Conservation (phyloP, 2,329 filamentous ascomycete genomes). For the Xenosphaeropsis pyriputrescens region DNA sequence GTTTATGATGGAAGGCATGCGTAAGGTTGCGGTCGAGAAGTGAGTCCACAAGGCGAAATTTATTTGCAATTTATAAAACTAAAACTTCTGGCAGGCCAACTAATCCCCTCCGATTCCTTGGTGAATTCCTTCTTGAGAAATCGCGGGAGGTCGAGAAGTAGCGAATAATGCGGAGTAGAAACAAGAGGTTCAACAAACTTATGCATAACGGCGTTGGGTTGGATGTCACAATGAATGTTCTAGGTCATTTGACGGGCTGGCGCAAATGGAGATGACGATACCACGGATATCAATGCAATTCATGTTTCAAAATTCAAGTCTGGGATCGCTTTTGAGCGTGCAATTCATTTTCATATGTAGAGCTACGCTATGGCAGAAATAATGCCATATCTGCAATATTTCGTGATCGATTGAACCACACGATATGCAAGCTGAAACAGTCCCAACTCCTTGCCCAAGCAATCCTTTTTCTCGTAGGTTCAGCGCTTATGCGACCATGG, state of each 20-base stretch:
- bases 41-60: conserved; percentile 24
- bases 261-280: conserved; percentile 1
- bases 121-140: conserved; percentile 55
- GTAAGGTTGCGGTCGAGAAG: conserved; percentile 55
- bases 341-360: no score
- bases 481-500: conserved; percentile 68
- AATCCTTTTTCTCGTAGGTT: conserved; percentile 3
- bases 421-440: conserved; percentile 12
- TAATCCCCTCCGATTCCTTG: conserved; percentile 53
- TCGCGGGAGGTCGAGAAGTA: conserved; percentile 46
- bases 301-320: no score
- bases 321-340: no score
- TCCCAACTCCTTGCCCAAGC: conserved; percentile 15
- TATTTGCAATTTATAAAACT: neutral
- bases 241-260: neutral
- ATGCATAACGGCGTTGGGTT: no score
- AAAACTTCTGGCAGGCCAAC: conserved; percentile 24
- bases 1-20: conserved; percentile 60
- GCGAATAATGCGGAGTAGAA: conserved; percentile 3
- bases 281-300: no score
- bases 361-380: no score
- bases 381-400: no score
- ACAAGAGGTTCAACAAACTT: no score
- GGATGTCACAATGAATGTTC: neutral
- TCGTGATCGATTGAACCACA: conserved; percentile 5